Evolutionary conservation across 2,329 filamentous ascomycete genomes (phyloP).

Genomic region (Zymoseptoria ardabiliae): DNA sequence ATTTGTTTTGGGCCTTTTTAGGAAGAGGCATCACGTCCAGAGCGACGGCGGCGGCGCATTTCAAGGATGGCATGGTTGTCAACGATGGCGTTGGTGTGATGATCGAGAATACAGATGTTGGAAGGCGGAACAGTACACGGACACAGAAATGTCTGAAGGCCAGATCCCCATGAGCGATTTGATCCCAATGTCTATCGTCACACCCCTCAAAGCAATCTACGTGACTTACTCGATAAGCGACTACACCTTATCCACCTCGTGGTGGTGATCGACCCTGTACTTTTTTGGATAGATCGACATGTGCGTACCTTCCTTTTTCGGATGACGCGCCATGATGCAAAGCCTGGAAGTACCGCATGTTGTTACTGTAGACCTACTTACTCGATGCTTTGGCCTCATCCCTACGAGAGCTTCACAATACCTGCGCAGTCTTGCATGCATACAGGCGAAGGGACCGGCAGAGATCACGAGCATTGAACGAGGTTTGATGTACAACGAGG

Average conservation of each 20-base stretch:
- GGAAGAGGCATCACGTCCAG: slow-evolving; percentile 6
- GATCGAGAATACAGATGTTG: not conserved
- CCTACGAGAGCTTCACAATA: too few species aligned
- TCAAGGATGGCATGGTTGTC: slow-evolving; percentile 7
- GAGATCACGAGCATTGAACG: too few species aligned
- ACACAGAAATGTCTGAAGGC: not conserved
- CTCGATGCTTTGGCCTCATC: too few species aligned
- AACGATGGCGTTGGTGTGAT: not conserved
- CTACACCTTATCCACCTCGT: not conserved
- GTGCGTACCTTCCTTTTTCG: not conserved
- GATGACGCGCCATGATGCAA: not conserved
- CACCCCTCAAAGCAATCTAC: too few species aligned
- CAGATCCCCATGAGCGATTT: not conserved
- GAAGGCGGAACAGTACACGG: not conserved
- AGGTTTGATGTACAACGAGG: too few species aligned
- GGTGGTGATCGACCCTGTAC: not conserved
- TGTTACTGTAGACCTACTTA: too few species aligned
- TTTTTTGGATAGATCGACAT: not conserved
- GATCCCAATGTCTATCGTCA: too few species aligned
- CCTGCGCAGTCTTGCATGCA: too few species aligned
- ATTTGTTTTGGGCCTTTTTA: slow-evolving; percentile 2
- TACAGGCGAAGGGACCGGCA: too few species aligned
- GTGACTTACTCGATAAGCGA: too few species aligned
- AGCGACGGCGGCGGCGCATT: slow-evolving; percentile 8
- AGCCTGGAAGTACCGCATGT: too few species aligned